Evolutionary conservation across 306 rosid species (phyloP).

Genomic region (Fagus crenata): DNA sequence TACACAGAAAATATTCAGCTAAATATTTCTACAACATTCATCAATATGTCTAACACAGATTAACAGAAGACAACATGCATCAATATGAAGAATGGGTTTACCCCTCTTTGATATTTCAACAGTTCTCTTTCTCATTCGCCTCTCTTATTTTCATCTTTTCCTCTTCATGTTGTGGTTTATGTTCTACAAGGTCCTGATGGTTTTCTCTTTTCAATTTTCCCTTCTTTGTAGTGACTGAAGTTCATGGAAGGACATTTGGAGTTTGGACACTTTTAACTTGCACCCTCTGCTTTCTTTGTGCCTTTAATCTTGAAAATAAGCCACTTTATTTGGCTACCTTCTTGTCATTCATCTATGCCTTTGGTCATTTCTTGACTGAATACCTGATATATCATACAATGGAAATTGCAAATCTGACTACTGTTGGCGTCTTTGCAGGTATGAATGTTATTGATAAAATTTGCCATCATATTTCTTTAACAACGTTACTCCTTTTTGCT

Average conservation of each 20-base stretch:
- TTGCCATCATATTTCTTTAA: conserved; percentile 17
- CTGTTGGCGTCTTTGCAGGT: conserved; percentile 92
- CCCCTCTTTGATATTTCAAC: background rate
- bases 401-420: conserved; percentile 67
- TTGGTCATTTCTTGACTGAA: conserved; percentile 90
- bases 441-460: conserved; percentile 24
- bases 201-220: background rate
- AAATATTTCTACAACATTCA: background rate
- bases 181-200: background rate
- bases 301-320: conserved; percentile 88
- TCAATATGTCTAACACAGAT: background rate
- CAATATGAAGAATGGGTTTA: background rate
- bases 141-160: background rate
- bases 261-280: conserved; percentile 90
- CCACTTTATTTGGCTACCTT: conserved; percentile 82
- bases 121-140: background rate
- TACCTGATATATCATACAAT: conserved; percentile 73
- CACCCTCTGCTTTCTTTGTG: conserved; percentile 91
- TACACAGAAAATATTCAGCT: too few species aligned
- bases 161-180: background rate
- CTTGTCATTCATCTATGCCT: conserved; percentile 79
- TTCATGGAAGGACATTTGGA: conserved; percentile 97
- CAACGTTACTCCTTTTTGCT: conserved; percentile 3
- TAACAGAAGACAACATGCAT: too few species aligned
- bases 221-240: conserved; percentile 69